Conservation (phyloP, 352 stramenopile genomes). For the Globisporangium paddicum region DNA sequence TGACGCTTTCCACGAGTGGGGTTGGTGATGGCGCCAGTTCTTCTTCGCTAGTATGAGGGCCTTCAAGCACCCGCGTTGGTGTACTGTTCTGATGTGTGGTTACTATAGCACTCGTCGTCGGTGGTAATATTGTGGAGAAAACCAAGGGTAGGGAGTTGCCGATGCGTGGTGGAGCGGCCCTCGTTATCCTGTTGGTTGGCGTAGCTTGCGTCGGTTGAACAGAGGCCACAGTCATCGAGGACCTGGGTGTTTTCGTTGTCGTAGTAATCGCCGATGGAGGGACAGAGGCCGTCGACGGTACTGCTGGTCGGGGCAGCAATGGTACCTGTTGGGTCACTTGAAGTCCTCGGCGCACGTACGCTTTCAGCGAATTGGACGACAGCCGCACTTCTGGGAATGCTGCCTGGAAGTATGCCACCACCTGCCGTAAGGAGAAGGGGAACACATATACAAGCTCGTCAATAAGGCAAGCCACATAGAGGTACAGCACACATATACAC, state of each 20-base stretch:
- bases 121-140: neutral
- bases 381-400: neutral
- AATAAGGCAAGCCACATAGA: neutral
- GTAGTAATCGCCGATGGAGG: neutral
- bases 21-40: neutral
- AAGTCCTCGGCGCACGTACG: neutral
- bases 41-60: neutral
- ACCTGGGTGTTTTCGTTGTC: neutral
- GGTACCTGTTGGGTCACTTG: neutral
- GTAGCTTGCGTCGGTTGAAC: neutral
- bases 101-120: neutral
- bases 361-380: neutral
- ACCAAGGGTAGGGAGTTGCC: neutral
- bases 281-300: neutral
- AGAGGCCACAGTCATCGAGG: neutral
- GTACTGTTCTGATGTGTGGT: neutral
- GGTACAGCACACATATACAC: neutral
- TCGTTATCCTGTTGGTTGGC: neutral
- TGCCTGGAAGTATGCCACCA: neutral
- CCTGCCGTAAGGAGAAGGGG: neutral
- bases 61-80: neutral
- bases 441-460: neutral
- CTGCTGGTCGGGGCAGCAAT: neutral
- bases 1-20: neutral
- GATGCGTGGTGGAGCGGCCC: neutral